phyloP scores from a whole-genome alignment of 2,329 filamentous ascomycete genomes.

The Arthroderma uncinatum region DNA sequence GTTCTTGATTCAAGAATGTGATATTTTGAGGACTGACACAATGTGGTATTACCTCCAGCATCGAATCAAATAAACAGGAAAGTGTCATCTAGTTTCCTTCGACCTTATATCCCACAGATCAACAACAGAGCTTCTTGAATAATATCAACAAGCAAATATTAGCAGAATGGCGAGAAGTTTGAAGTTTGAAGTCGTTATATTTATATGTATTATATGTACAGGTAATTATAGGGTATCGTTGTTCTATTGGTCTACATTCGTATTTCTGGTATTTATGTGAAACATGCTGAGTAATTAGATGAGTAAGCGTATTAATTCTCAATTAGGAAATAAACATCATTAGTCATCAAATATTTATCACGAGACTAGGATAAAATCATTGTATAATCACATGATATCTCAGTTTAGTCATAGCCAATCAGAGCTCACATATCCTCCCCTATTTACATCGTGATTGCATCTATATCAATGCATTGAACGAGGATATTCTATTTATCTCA shows the following conservation, averaged over 20 bases:
- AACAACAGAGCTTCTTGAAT: too few relatives aligned
- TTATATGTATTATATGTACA: background rate
- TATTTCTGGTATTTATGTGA: background rate
- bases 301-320: background rate
- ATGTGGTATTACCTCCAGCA: too few relatives aligned
- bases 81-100: too few relatives aligned
- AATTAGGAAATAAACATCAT: background rate
- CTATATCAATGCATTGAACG: background rate
- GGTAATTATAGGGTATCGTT: background rate
- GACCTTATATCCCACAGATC: too few relatives aligned
- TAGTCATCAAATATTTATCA: background rate
- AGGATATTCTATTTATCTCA: too few relatives aligned
- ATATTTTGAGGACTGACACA: too few relatives aligned
- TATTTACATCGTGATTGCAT: background rate
- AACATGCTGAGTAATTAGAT: background rate
- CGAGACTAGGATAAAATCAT: background rate
- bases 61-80: too few relatives aligned
- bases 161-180: background rate
- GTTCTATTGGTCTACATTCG: background rate
- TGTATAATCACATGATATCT: background rate
- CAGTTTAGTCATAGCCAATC: background rate
- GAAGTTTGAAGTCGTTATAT: background rate
- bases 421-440: background rate
- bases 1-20: too few relatives aligned
- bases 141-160: too few relatives aligned